Conservation (phyloP, 2,329 filamentous ascomycete genomes). For the Aspergillus pseudoterreus region DNA sequence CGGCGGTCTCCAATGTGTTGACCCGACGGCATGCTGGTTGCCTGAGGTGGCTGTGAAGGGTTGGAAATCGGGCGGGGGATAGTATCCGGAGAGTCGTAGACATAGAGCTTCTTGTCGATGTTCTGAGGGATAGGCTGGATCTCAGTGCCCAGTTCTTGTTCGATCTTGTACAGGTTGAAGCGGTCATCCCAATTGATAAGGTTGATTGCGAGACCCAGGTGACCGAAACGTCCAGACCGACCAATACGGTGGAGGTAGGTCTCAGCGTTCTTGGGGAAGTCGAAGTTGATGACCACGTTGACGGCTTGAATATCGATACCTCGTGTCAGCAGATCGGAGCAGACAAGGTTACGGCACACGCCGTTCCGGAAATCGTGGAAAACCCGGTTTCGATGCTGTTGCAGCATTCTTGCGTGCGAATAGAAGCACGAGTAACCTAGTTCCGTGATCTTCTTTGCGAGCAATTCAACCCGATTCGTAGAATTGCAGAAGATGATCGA, state of each 20-base stretch:
- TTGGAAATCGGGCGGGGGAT: slow-evolving; percentile 79
- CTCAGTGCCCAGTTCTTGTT: slow-evolving; percentile 93
- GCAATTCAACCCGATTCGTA: slow-evolving; percentile 92
- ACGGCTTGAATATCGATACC: slow-evolving; percentile 99
- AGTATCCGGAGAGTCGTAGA: slow-evolving; percentile 92
- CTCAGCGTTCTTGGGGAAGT: slow-evolving; percentile 98
- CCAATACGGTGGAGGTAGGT: slow-evolving; percentile 98
- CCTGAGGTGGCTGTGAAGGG: slow-evolving; percentile 36
- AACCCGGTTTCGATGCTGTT: slow-evolving; percentile 93
- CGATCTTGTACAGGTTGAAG: slow-evolving; percentile 98
- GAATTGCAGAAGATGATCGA: slow-evolving; percentile 99
- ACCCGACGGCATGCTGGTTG: slow-evolving; percentile 16
- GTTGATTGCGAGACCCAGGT: slow-evolving; percentile 96
- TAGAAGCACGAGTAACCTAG: slow-evolving; percentile 99
- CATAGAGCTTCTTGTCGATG: slow-evolving; percentile 97
- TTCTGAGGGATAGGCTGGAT: slow-evolving; percentile 92
- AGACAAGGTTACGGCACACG: slow-evolving; percentile 95
- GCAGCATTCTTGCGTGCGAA: slow-evolving; percentile 96
- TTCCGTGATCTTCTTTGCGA: slow-evolving; percentile 99
- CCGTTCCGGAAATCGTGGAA: slow-evolving; percentile 99
- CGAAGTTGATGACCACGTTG: slow-evolving; percentile 99
- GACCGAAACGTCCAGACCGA: slow-evolving; percentile 93
- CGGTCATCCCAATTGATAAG: slow-evolving; percentile 99
- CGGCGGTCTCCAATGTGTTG: slow-evolving; percentile 31
- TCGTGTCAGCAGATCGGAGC: slow-evolving; percentile 93